Conservation (phyloP, 371 early-diverging fungal species). For the Conidiobolus incongruus region DNA sequence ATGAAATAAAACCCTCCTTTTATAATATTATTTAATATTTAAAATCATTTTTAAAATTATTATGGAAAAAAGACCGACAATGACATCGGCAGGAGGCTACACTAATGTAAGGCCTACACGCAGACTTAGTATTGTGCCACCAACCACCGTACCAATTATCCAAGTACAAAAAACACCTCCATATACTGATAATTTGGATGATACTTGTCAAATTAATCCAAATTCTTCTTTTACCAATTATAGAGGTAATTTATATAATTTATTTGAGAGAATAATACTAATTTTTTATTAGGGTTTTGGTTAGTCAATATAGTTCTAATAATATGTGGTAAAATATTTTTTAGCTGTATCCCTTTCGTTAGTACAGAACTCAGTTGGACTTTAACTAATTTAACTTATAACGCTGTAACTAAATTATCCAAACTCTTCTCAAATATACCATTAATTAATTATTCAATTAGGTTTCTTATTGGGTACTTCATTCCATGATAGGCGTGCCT, state of each 20-base stretch:
- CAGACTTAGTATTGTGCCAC: too few species aligned
- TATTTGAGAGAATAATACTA: not conserved
- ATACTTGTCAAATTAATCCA: slow-evolving; percentile 4
- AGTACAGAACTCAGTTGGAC: slow-evolving; percentile 87
- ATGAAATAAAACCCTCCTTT: too few species aligned
- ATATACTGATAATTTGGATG: not conserved
- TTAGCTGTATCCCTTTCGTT: slow-evolving; percentile 72
- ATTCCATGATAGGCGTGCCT: slow-evolving; percentile 86
- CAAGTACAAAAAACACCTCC: slow-evolving; percentile 3
- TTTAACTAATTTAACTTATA: slow-evolving; percentile 75
- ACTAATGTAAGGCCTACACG: too few species aligned
- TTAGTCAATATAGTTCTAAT: slow-evolving; percentile 60
- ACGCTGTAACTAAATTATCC: slow-evolving; percentile 31
- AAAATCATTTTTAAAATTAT: too few species aligned
- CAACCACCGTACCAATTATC: too few species aligned
- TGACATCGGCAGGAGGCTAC: too few species aligned
- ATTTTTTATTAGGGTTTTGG: slow-evolving; percentile 58
- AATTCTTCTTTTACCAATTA: slow-evolving; percentile 6
- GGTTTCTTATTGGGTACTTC: slow-evolving; percentile 90
- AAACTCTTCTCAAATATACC: too few species aligned
- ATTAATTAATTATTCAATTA: slow-evolving; percentile 11
- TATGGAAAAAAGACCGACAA: too few species aligned
- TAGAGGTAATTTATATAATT: slow-evolving; percentile 2
- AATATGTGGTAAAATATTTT: slow-evolving; percentile 51
- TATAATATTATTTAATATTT: too few species aligned